phyloP scores from a whole-genome alignment of 2,329 filamentous ascomycete species.

The Calonectria fujianensis region DNA sequence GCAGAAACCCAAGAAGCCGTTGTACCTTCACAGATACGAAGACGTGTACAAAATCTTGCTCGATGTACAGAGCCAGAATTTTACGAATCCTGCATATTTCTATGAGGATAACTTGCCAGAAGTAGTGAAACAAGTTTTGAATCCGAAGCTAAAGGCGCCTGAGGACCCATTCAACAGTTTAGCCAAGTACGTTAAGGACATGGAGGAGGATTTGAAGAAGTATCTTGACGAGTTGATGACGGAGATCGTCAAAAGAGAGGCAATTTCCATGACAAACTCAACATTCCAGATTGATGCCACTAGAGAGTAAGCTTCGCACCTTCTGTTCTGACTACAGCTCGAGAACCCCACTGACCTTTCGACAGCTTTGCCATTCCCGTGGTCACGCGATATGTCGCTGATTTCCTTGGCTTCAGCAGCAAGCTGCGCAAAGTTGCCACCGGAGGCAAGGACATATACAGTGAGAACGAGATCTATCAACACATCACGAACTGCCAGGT shows the following conservation, averaged over 20 bases:
- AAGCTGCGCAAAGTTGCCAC: conserved; percentile 37
- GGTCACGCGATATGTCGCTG: conserved; percentile 47
- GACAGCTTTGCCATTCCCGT: conserved; percentile 49
- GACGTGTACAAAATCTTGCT: not conserved
- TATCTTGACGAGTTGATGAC: conserved; percentile 43
- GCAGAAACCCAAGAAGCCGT: conserved; percentile 8
- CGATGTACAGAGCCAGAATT: not conserved
- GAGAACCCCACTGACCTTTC: not conserved
- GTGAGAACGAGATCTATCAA: conserved; percentile 51
- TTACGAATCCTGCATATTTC: not conserved
- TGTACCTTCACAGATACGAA: not conserved
- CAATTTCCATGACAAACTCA: conserved; percentile 30
- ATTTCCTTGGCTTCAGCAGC: conserved; percentile 50
- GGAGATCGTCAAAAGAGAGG: conserved; percentile 43
- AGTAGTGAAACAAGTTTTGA: not conserved
- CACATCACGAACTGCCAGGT: conserved; percentile 53
- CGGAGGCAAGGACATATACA: conserved; percentile 30
- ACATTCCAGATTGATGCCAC: conserved; percentile 45
- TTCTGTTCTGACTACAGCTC: not conserved
- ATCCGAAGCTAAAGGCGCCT: not conserved
- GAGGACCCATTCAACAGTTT: fast-evolving
- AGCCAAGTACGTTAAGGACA: not conserved
- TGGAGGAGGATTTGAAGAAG: not conserved
- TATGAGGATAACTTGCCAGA: not conserved
- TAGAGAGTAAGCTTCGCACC: conserved; percentile 43